Base-by-base conservation (phyloP, 306 rosid species). In the Cucumis hystrix region DNA sequence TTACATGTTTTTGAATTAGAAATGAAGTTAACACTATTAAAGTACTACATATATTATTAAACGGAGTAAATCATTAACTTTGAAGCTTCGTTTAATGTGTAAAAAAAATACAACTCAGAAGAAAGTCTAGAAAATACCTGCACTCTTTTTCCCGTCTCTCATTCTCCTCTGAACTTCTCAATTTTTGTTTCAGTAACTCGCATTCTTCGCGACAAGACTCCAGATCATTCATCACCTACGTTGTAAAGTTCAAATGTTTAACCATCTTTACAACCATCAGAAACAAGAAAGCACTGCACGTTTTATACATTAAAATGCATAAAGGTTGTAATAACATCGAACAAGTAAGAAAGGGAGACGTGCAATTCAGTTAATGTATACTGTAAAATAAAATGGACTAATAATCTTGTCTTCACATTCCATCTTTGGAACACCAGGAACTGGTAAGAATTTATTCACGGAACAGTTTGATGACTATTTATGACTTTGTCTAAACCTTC, bases 161-260 rank as follows among this genome's bases (percentile, higher is more conserved):
- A 25, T 60, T 82, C 80, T 87, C 87, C 80, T 75, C 80, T 0
- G 79, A 84, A 67, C 63, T 57, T 68, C 81, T 79, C 64, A 82
- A 60, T 70, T 79, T 83, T 83, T 85, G 88, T 79, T 8, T 76
- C 58, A 86, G 89, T 18, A 49, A 70, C 79, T 66, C 74, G 80
- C 93, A 87, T 71, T 93, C 92, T 83, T 87, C 90, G 76, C 79
- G 83, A 81, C 75, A 79, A 30, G 88, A 87, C 64, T 89, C 91
- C 85, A 91, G 80, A 43, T 85, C 89, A 81, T 81, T 84, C 82
- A 83, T 87, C 78, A 88, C 90, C 98, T 93, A 33, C 57, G 75
- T 84, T 67, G 76, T 45, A 71, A 47, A 47, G 54, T 47, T 47
- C 4, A 72, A 77, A 23, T 70, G 20, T 45, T 23, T 23, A 21